Conservation (phyloP, 2,329 filamentous ascomycete genomes). For the Penicillium frequentans region DNA sequence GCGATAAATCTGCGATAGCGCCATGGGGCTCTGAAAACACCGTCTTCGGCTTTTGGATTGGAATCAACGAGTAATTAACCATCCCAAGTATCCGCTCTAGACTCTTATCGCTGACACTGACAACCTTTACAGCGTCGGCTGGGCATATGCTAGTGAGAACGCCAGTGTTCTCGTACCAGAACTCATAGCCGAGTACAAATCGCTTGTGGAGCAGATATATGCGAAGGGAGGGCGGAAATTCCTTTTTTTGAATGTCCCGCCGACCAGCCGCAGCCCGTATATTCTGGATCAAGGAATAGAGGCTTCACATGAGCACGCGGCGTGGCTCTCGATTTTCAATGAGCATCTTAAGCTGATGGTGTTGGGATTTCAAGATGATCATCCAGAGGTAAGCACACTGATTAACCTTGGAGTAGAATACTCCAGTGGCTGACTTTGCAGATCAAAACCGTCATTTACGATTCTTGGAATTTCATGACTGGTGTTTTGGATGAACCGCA, state of each 20-base stretch:
- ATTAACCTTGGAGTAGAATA: not conserved
- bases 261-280: slow-evolving; percentile 31
- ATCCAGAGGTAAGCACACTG: slow-evolving; percentile 21
- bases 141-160: slow-evolving; percentile 29
- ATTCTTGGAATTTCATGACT: slow-evolving; percentile 32
- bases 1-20: slow-evolving; percentile 29
- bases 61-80: slow-evolving; percentile 32
- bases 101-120: not conserved
- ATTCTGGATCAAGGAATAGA: slow-evolving; percentile 21
- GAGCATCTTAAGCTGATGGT: slow-evolving; percentile 13
- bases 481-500: slow-evolving; percentile 27
- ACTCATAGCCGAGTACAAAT: slow-evolving; percentile 49
- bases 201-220: slow-evolving; percentile 50
- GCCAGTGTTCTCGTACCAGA: slow-evolving; percentile 30
- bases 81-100: no score
- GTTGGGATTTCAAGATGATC: not conserved
- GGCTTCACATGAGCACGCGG: slow-evolving; percentile 17
- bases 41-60: slow-evolving; percentile 36
- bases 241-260: slow-evolving; percentile 60
- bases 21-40: slow-evolving; percentile 28
- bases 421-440: slow-evolving; percentile 3
- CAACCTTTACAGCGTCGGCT: slow-evolving; percentile 21
- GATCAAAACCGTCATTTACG: slow-evolving; percentile 28
- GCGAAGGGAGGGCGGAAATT: slow-evolving; percentile 58
- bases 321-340: slow-evolving; percentile 28